Evolutionary conservation across 2,329 filamentous ascomycete genomes (phyloP).

Genomic region (Trichoderma atroviride): DNA sequence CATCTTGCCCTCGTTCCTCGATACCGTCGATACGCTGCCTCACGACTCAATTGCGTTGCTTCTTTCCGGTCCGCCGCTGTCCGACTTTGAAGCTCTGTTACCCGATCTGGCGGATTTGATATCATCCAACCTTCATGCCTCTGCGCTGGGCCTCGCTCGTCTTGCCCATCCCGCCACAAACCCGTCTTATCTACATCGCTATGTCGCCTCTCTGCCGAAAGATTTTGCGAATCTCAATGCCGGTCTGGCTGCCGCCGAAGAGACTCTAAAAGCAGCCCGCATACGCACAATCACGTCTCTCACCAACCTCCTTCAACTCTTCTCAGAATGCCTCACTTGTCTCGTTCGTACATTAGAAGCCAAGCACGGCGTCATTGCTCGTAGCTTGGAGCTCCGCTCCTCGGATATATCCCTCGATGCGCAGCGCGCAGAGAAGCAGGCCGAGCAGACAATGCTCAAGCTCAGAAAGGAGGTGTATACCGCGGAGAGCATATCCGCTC

Average conservation of each 20-base stretch:
- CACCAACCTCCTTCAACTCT: slow-evolving; percentile 44
- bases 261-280: slow-evolving; percentile 44
- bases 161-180: slow-evolving; percentile 54
- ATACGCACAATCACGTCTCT: slow-evolving; percentile 44
- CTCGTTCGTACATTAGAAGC: slow-evolving; percentile 56
- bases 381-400: slow-evolving; percentile 55
- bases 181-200: slow-evolving; percentile 60
- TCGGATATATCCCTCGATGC: slow-evolving; percentile 49
- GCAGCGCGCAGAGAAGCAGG: slow-evolving; percentile 45
- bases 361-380: slow-evolving; percentile 57
- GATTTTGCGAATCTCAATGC: slow-evolving; percentile 44
- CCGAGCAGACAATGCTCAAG: slow-evolving; percentile 39
- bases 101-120: slow-evolving; percentile 52
- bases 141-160: slow-evolving; percentile 53
- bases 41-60: slow-evolving; percentile 47
- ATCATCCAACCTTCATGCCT: slow-evolving; percentile 52
- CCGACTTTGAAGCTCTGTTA: slow-evolving; percentile 51
- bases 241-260: slow-evolving; percentile 37
- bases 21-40: slow-evolving; percentile 41
- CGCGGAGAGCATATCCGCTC: slow-evolving; percentile 46
- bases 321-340: slow-evolving; percentile 44
- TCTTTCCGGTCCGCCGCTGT: slow-evolving; percentile 54
- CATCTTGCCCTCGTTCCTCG: slow-evolving; percentile 55
- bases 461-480: slow-evolving; percentile 49
- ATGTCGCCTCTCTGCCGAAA: slow-evolving; percentile 52